Evolutionary conservation across 495 filamentous ascomycete genomes (phyloP), one percentile per base, ranked within the genome.

Genomic region (Neohortaea acidophila): DNA sequence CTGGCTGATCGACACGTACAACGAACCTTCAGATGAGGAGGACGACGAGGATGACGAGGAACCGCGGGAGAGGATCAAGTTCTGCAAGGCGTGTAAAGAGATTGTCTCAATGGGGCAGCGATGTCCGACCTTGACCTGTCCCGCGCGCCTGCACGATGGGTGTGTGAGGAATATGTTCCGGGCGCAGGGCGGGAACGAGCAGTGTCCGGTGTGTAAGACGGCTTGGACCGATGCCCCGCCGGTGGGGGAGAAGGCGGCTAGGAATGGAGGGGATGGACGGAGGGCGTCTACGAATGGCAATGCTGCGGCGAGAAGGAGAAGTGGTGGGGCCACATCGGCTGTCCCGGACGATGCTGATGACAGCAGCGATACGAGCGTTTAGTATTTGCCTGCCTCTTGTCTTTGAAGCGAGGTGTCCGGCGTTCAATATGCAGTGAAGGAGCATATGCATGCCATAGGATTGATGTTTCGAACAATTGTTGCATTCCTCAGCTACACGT

Each of bases 101-200:
- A 80, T 96, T 39, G 70, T 94, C 40, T 96, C 85, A 6, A 61
- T 81, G 44, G 87, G 87, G 4, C 77, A 87, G 68, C 72, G 87
- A 15, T 96, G 87, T 56, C 56, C 63, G 4, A 69, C 81, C 25
- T 59, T 65, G 13, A 65, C 72, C 14, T 96, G 87, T 51, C 51
- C 44, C 11, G 66, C 76, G 2, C 65, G 87, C 14, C 56, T 94
- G 14, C 87, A 96, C 54, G 72, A 85, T 36, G 68, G 76, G 19
- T 96, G 87, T 53, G 64, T 70, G 32, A 67, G 69, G 2, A 74
- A 69, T 28, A 82, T 81, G 52, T 93, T 82, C 56, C 66, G 77
- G 8, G 66, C 73, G 33, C 67, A 73, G 38, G 58, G 66, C 26
- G 64, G 63, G 0, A 69, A 66, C 15, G 28, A 50, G 41, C 69